Base-by-base conservation (phyloP, 805 yeast genomes). In the Wickerhamiella nectarea region DNA sequence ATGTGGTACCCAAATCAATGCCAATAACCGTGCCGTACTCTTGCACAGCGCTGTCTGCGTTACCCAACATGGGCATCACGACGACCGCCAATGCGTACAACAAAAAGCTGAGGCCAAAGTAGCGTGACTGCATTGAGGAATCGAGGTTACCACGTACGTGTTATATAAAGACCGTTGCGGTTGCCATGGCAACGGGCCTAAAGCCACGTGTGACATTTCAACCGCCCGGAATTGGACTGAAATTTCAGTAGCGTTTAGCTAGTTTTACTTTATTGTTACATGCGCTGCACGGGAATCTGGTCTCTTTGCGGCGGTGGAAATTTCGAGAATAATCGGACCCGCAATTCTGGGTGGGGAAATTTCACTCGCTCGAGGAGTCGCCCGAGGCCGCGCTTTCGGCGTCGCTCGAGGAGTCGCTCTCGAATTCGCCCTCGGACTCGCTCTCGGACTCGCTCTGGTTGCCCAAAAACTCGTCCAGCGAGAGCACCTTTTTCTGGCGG, bases 1-100 rank as follows among this genome's bases (percentile, higher is more conserved):
- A 87, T 2, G 96, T 87, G 49, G 96, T 87, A 64, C 98, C 98
- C 68, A 89, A 74, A 71, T 89, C 97, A 60, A 89, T 89, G 68
- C 97, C 94, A 54, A 83, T 82, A 38, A 81, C 89, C 34, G 68
- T 62, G 29, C 68, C 68, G 46, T 64, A 63, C 54, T 54, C 58
- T 43, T 60, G 61, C 35, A 60, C 65, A 43, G 63, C 66, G 14
- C 49, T 24, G 41, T 53, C 57, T 17, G 61, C 65, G 34, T 55
- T 33, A 36, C 59, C 54, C 38, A 59, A 18, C 48, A 63, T 54
- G 12, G 68, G 68, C 47, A 61, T 57, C 46, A 54, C 48, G 44
- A 62, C 48, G 33, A 64, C 56, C 37, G 57, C 54, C 40, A 59
- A 41, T 17, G 63, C 60, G 53, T 60, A 64, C 43, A 60, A 45